Conservation (phyloP, 164 flowering plant species). For the Berberis thunbergii region DNA sequence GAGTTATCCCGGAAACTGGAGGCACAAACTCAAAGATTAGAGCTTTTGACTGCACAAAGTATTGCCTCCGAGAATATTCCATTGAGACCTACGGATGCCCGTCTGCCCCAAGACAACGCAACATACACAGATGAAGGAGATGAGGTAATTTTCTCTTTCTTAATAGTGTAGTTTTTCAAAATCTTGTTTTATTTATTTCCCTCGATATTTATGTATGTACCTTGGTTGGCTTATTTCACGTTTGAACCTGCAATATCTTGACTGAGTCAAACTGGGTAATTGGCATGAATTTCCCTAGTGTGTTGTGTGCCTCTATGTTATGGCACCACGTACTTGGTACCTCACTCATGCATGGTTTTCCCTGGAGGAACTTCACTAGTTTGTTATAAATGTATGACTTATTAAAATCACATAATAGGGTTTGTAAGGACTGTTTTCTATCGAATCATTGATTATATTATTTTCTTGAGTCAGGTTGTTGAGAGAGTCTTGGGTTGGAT, state of each 20-base stretch:
- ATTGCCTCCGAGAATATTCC: slow-evolving; percentile 50
- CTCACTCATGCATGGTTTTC: too few species aligned
- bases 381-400: too few species aligned
- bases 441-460: background rate
- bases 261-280: too few species aligned
- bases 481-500: slow-evolving; percentile 98
- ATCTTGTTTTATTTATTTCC: background rate
- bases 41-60: slow-evolving; percentile 82
- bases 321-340: too few species aligned
- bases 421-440: too few species aligned
- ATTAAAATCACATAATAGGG: too few species aligned
- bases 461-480: slow-evolving; percentile 53
- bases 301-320: too few species aligned
- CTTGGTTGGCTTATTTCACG: background rate
- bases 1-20: slow-evolving; percentile 85
- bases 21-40: slow-evolving; percentile 84
- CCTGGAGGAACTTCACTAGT: too few species aligned
- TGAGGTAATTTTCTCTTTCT: slow-evolving; percentile 48
- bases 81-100: slow-evolving; percentile 35
- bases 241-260: too few species aligned
- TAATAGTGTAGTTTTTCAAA: background rate
- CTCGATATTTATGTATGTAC: background rate
- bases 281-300: too few species aligned
- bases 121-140: slow-evolving; percentile 90
- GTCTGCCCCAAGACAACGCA: slow-evolving; percentile 25